phyloP scores from a whole-genome alignment of 2,329 filamentous ascomycete genomes.

The Aspergillaceae sp. region DNA sequence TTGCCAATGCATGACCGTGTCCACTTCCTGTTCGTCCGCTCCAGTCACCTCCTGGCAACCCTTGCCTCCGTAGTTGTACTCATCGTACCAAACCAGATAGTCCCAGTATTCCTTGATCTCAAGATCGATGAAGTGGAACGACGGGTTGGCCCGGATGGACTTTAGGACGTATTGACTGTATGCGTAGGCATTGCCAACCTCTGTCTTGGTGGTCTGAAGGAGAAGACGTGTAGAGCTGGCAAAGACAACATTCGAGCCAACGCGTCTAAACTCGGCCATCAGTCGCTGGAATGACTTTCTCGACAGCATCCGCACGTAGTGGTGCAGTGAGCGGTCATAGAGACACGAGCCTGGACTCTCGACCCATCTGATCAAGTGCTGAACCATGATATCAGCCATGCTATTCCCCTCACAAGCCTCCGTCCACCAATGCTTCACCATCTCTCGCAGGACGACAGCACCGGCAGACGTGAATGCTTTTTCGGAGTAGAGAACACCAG shows the following conservation, averaged over 20 bases:
- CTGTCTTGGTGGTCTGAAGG: conserved; percentile 89
- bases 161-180: conserved; percentile 98
- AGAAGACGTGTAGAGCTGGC: conserved; percentile 82
- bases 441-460: conserved; percentile 83
- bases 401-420: conserved; percentile 82
- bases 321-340: conserved; percentile 87
- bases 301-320: conserved; percentile 98
- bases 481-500: conserved; percentile 68
- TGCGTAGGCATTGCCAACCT: conserved; percentile 92
- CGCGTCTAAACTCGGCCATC: conserved; percentile 90
- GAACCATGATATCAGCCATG: conserved; percentile 97
- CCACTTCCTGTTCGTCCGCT: conserved; percentile 67
- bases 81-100: conserved; percentile 96
- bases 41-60: conserved; percentile 74
- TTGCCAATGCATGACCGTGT: conserved; percentile 98
- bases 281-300: conserved; percentile 94
- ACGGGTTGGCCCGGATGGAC: conserved; percentile 87
- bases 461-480: conserved; percentile 89
- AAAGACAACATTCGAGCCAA: conserved; percentile 93
- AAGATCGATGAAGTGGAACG: conserved; percentile 95
- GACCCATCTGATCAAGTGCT: conserved; percentile 95
- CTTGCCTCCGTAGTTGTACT: conserved; percentile 97
- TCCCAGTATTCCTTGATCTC: conserved; percentile 99
- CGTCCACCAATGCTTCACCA: conserved; percentile 98
- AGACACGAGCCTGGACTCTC: conserved; percentile 88